Percentiles rank a stretch among this genome's conserved stretches.
These are phyloP conservation scores for Mycena venus DNA, from an alignment of 768 basidiomycete genomes.

Conservation along the genomic window DNA sequence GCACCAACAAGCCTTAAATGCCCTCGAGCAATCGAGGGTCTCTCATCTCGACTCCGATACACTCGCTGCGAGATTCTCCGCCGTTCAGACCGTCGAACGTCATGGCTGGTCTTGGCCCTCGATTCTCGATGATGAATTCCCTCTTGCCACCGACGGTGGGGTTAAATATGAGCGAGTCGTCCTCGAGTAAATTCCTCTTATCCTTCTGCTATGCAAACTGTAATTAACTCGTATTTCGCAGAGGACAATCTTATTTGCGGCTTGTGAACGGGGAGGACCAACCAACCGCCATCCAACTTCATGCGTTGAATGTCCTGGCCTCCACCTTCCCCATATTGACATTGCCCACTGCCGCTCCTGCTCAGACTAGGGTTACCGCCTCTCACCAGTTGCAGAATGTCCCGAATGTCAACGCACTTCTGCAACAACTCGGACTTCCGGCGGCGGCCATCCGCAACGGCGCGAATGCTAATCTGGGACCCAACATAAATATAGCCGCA, in stretches of 20 bases:
- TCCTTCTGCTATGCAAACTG: neutral
- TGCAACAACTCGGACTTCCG: constrained; percentile 76
- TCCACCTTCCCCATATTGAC: constrained; percentile 66
- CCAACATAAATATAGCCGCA: constrained; percentile 46
- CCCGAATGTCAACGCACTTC: constrained; percentile 69
- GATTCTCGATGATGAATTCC: constrained; percentile 62
- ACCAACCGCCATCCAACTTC: constrained; percentile 72
- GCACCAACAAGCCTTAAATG: constrained; percentile 60
- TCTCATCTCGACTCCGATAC: constrained; percentile 22
- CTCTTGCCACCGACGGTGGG: constrained; percentile 52
- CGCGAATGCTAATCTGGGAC: constrained; percentile 46
- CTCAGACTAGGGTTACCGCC: constrained; percentile 38
- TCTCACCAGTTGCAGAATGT: constrained; percentile 57
- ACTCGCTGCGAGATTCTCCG: constrained; percentile 37
- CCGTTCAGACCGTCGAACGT: constrained; percentile 51
- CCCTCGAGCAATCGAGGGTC: constrained; percentile 27
- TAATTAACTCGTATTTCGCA: constrained; percentile 41
- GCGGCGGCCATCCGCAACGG: constrained; percentile 60
- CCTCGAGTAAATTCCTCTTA: constrained; percentile 54
- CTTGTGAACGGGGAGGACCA: constrained; percentile 57
- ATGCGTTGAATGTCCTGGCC: constrained; percentile 75
- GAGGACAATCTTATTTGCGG: constrained; percentile 67
- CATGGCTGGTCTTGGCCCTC: constrained; percentile 65
- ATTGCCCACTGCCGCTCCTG: constrained; percentile 42
- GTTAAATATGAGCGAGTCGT: constrained; percentile 54